phyloP scores from a whole-genome alignment of 2,329 filamentous ascomycete species.

The Verticillium albo-atrum region DNA sequence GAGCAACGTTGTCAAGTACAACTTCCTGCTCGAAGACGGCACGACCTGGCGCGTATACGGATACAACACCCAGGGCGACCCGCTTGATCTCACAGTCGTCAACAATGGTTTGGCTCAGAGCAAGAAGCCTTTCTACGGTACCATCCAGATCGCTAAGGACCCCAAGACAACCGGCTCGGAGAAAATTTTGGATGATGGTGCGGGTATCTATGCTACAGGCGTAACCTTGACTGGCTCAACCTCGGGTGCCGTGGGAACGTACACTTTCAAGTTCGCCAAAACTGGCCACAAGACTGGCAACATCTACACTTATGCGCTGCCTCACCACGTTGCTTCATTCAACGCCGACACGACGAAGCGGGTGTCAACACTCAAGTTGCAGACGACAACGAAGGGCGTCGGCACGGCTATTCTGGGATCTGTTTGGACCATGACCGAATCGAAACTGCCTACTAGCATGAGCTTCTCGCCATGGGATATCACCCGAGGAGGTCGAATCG shows the following conservation, averaged over 20 bases:
- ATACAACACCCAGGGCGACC: constrained; percentile 42
- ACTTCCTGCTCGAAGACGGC: constrained; percentile 58
- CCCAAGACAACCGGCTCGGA: constrained; percentile 47
- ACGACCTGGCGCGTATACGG: constrained; percentile 68
- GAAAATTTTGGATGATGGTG: constrained; percentile 60
- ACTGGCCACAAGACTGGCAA: constrained; percentile 48
- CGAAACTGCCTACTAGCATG: constrained; percentile 60
- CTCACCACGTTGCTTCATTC: constrained; percentile 71
- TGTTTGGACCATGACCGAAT: constrained; percentile 66
- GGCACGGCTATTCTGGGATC: constrained; percentile 64
- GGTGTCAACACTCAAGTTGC: constrained; percentile 50
- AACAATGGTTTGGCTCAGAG: constrained; percentile 56
- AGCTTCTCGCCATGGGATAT: constrained; percentile 68
- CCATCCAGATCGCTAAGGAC: constrained; percentile 76
- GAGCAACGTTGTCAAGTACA: constrained; percentile 63
- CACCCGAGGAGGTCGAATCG: constrained; percentile 29
- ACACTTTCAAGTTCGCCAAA: constrained; percentile 63
- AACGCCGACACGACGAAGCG: constrained; percentile 43
- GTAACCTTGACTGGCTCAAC: constrained; percentile 56
- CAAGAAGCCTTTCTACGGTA: constrained; percentile 59
- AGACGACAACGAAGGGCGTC: constrained; percentile 75
- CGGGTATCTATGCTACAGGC: constrained; percentile 61
- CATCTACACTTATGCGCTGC: constrained; percentile 73
- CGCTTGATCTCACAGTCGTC: constrained; percentile 55
- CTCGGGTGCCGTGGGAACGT: constrained; percentile 53